Conservation (phyloP, 768 basidiomycete species). For the Hortiboletus campestris region DNA sequence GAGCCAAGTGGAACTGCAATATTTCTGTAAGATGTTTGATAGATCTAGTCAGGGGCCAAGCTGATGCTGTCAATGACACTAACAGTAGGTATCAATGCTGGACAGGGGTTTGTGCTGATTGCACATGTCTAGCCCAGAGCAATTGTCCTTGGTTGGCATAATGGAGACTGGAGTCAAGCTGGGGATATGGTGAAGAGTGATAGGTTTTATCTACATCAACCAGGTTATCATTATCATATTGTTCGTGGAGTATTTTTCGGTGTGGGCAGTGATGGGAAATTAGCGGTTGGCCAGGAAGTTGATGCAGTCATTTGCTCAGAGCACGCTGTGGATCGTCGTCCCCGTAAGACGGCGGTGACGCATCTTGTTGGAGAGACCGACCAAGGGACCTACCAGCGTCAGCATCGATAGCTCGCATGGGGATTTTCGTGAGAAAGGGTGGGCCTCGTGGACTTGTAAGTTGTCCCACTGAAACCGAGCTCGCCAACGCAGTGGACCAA, state of each 20-base stretch:
- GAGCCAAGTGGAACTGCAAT: too few species aligned
- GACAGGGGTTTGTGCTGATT: background rate
- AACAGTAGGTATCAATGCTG: background rate
- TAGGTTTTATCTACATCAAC: background rate
- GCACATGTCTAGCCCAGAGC: background rate
- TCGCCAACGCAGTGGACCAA: constrained; percentile 15
- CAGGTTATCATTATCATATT: too few species aligned
- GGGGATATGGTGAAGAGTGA: background rate
- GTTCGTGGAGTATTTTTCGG: background rate
- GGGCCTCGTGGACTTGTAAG: constrained; percentile 19
- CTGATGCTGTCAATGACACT: background rate
- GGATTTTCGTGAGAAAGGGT: constrained; percentile 13
- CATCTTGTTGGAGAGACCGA: too few species aligned
- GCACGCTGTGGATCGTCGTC: background rate
- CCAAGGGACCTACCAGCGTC: too few species aligned
- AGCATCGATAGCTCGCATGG: background rate
- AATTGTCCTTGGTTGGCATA: background rate
- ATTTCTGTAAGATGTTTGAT: too few species aligned
- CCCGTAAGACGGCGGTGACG: too few species aligned
- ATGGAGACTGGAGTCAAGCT: background rate
- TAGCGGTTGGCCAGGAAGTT: background rate
- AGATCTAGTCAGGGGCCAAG: too few species aligned
- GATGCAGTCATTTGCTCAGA: background rate
- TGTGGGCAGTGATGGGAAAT: background rate
- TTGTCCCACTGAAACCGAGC: constrained; percentile 14